Conservation (phyloP, 306 rosid genomes). For the Dalbergia cultrata region DNA sequence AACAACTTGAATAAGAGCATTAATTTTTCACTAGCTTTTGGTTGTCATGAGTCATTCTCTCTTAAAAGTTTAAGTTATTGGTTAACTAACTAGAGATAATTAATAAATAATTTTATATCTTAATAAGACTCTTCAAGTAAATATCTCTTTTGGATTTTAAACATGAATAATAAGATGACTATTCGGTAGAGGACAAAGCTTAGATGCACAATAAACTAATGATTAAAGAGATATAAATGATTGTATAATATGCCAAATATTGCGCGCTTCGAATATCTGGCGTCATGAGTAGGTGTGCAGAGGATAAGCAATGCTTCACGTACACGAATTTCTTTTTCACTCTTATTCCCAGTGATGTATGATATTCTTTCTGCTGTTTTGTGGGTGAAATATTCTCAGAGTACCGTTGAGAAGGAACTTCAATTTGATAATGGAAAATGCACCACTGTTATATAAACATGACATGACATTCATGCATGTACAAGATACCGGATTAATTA, state of each 20-base stretch:
- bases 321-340: conserved; percentile 14
- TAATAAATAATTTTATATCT: too few relatives aligned
- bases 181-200: too few relatives aligned
- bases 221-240: too few relatives aligned
- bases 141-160: too few relatives aligned
- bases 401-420: conserved; percentile 13
- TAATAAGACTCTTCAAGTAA: too few relatives aligned
- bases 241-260: too few relatives aligned
- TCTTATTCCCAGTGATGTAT: conserved; percentile 14
- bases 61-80: too few relatives aligned
- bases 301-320: conserved; percentile 6
- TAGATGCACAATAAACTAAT: too few relatives aligned
- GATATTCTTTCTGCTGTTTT: conserved; percentile 19
- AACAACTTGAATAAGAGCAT: background rate
- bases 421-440: conserved; percentile 30
- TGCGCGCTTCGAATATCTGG: background rate
- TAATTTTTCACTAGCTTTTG: too few relatives aligned
- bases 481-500: conserved; percentile 1
- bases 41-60: too few relatives aligned
- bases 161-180: too few relatives aligned
- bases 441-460: background rate
- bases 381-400: conserved; percentile 4
- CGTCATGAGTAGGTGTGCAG: conserved; percentile 3
- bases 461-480: conserved; percentile 2
- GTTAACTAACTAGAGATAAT: too few relatives aligned